These are phyloP conservation scores for Terfezia boudieri DNA, from an alignment of 495 filamentous ascomycete species.

Conservation along the genomic window DNA sequence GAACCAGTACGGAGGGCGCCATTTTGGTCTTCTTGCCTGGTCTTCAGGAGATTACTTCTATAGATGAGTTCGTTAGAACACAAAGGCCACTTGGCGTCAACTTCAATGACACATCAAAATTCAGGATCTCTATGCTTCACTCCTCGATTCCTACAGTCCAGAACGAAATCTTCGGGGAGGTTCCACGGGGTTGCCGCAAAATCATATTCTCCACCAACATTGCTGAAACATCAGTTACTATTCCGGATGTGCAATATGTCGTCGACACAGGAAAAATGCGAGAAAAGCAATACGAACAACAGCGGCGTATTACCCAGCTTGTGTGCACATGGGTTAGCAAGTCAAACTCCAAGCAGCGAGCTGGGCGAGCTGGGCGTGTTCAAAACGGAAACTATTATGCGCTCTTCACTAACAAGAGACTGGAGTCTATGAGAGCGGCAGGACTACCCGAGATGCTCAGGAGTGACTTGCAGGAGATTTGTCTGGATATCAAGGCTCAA, in stretches of 20 bases:
- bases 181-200: slow-evolving; percentile 29
- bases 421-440: slow-evolving; percentile 25
- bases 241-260: slow-evolving; percentile 36
- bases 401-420: slow-evolving; percentile 28
- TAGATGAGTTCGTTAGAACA: slow-evolving; percentile 19
- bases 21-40: slow-evolving; percentile 37
- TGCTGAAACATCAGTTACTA: slow-evolving; percentile 37
- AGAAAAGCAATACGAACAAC: slow-evolving; percentile 29
- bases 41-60: slow-evolving; percentile 26
- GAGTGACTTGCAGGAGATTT: slow-evolving; percentile 29
- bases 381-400: slow-evolving; percentile 37
- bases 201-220: slow-evolving; percentile 38
- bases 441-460: slow-evolving; percentile 29
- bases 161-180: slow-evolving; percentile 24
- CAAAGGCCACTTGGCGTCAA: slow-evolving; percentile 21
- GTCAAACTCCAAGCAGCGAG: slow-evolving; percentile 32
- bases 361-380: slow-evolving; percentile 36
- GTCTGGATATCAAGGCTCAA: slow-evolving; percentile 28
- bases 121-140: slow-evolving; percentile 30
- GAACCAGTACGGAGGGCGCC: slow-evolving; percentile 28
- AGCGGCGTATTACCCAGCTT: slow-evolving; percentile 24
- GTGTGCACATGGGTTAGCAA: slow-evolving; percentile 32
- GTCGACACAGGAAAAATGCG: slow-evolving; percentile 34
- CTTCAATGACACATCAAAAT: slow-evolving; percentile 24
- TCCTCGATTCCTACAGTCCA: slow-evolving; percentile 26